These are phyloP conservation scores for Azolla pinnata DNA, from an alignment of 75 land plant species.

Conservation along the genomic window DNA sequence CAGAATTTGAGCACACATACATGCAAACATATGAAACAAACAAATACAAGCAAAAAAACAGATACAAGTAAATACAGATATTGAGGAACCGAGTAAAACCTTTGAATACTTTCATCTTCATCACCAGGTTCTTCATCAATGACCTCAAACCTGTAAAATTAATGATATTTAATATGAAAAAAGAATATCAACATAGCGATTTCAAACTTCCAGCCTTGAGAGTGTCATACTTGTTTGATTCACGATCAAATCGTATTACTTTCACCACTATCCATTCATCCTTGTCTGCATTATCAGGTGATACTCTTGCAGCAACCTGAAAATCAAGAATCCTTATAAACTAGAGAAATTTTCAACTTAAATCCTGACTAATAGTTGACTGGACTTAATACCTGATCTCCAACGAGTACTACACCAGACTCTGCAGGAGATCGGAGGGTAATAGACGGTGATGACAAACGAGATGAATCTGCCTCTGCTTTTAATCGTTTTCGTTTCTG, in stretches of 20 bases:
- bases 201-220: no score
- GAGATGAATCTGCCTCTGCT: conserved; percentile 61
- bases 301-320: conserved; percentile 95
- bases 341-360: background rate
- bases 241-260: conserved; percentile 70
- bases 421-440: conserved; percentile 45
- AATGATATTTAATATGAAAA: background rate
- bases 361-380: background rate
- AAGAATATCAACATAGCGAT: background rate
- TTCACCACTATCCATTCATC: conserved; percentile 96
- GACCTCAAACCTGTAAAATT: conserved; percentile 68
- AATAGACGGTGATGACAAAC: conserved; percentile 36
- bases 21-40: no score
- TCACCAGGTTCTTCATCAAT: conserved; percentile 99
- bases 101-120: conserved; percentile 81
- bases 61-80: no score
- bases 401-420: conserved; percentile 37
- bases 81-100: conserved; percentile 25
- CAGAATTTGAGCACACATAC: no score
- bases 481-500: conserved; percentile 76
- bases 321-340: conserved; percentile 2
- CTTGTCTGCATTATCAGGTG: conserved; percentile 68
- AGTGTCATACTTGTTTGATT: conserved; percentile 59
- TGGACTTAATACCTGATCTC: conserved; percentile 57
- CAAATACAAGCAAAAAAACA: no score